A percentile compares a stretch with the other conserved stretches of the same genome.
Conservation (phyloP, 352 stramenopile genomes). For the Globisporangium apiculatum region DNA sequence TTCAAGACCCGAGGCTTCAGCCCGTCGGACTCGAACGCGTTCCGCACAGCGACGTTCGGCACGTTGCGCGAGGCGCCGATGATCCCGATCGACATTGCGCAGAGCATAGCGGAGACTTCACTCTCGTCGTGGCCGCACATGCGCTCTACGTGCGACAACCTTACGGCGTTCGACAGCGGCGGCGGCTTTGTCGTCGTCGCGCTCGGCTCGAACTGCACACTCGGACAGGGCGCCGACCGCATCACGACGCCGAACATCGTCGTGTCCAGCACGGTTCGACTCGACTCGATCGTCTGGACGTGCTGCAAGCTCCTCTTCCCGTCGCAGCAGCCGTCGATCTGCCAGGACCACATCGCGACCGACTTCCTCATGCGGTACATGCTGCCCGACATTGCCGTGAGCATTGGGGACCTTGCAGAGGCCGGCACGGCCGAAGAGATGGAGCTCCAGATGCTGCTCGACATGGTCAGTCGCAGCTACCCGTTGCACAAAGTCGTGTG, state of each 20-base stretch:
- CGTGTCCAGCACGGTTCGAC: constrained; percentile 11
- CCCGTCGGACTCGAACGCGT: constrained; percentile 6
- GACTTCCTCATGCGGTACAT: constrained; percentile 18
- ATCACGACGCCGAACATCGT: constrained; percentile 13
- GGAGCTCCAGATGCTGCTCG: constrained; percentile 14
- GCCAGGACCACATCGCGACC: constrained; percentile 14
- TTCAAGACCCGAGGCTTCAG: constrained; percentile 6
- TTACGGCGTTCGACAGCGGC: constrained; percentile 14
- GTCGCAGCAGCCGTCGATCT: constrained; percentile 16
- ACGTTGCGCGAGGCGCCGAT: constrained; percentile 2
- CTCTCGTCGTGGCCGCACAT: constrained; percentile 16
- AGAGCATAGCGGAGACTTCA: neutral
- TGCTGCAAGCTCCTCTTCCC: constrained; percentile 17
- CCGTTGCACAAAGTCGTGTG: constrained; percentile 16
- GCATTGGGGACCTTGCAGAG: neutral
- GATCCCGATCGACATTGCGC: neutral
- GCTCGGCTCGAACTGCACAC: constrained; percentile 12
- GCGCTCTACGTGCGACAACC: constrained; percentile 11
- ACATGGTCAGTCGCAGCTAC: constrained; percentile 17
- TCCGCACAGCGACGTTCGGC: constrained; percentile 5
- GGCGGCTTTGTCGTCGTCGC: constrained; percentile 12
- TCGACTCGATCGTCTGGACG: constrained; percentile 20
- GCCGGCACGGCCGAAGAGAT: constrained; percentile 9
- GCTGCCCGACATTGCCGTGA: constrained; percentile 8
- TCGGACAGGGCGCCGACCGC: constrained; percentile 3